These are phyloP conservation scores for Excoecaria cochinchinensis DNA, from an alignment of 345 rosid species.

Conservation along the genomic window DNA sequence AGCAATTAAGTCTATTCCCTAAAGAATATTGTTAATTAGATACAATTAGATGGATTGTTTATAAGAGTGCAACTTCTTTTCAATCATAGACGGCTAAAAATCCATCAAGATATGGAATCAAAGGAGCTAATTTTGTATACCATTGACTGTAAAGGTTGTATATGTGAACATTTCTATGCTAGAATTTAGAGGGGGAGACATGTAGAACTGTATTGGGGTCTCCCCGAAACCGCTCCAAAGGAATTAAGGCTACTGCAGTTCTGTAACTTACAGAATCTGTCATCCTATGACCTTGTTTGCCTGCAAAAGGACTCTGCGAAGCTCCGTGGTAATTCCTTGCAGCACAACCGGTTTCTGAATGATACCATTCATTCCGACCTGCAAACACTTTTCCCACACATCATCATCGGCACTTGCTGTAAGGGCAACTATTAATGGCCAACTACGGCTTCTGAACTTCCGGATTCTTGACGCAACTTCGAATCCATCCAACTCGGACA, in stretches of 20 bases:
- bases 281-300: conserved; percentile 42
- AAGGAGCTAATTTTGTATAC: conserved; percentile 32
- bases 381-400: conserved; percentile 59
- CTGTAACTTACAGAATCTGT: conserved; percentile 12
- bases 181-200: conserved; percentile 3
- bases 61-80: not conserved
- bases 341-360: conserved; percentile 68
- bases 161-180: conserved; percentile 33
- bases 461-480: conserved; percentile 78
- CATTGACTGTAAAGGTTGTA: conserved; percentile 32
- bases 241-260: not conserved
- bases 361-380: conserved; percentile 77
- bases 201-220: too few relatives aligned
- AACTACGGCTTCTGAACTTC: conserved; percentile 51
- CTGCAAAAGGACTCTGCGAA: conserved; percentile 59
- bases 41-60: not conserved
- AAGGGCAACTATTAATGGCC: conserved; percentile 72
- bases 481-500: conserved; percentile 75
- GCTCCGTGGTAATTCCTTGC: conserved; percentile 68
- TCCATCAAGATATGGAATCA: not conserved
- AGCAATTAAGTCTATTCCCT: not conserved
- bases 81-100: not conserved
- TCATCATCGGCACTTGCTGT: conserved; percentile 58
- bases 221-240: not conserved
- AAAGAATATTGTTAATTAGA: not conserved